Evolutionary conservation across 805 yeast species (phyloP).

Genomic region (Zygoascus biomembranicola): DNA sequence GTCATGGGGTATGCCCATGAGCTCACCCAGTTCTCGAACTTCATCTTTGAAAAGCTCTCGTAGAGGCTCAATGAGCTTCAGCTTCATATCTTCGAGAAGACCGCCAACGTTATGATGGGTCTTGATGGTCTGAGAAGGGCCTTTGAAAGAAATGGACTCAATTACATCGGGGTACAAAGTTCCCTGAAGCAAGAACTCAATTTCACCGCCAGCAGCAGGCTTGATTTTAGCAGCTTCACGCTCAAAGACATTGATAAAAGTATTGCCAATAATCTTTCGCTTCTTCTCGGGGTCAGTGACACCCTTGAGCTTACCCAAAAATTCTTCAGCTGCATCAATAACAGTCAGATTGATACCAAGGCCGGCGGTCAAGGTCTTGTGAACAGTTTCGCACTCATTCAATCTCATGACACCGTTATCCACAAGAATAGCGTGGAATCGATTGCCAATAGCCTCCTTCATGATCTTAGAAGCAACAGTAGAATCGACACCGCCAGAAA

Average conservation of each 20-base stretch:
- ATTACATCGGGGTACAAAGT: conserved; percentile 97
- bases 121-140: conserved; percentile 98
- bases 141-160: conserved; percentile 97
- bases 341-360: conserved; percentile 92
- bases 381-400: conserved; percentile 84
- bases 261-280: conserved; percentile 97
- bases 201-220: conserved; percentile 70
- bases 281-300: conserved; percentile 98
- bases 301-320: conserved; percentile 78
- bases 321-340: conserved; percentile 88
- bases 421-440: conserved; percentile 97
- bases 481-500: conserved; percentile 98
- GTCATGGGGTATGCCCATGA: conserved; percentile 92
- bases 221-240: conserved; percentile 87
- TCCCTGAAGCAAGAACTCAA: conserved; percentile 92
- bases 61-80: conserved; percentile 95
- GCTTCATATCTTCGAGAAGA: conserved; percentile 92
- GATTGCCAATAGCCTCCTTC: conserved; percentile 96
- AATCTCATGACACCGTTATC: conserved; percentile 97
- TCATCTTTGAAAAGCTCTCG: conserved; percentile 98
- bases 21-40: conserved; percentile 92
- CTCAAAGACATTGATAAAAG: conserved; percentile 94
- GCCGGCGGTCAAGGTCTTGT: conserved; percentile 84
- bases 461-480: conserved; percentile 97
- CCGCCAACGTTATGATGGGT: conserved; percentile 99